These are phyloP conservation scores for Orbilia blumenaviensis DNA, from an alignment of 2,329 filamentous ascomycete genomes.

Conservation along the genomic window DNA sequence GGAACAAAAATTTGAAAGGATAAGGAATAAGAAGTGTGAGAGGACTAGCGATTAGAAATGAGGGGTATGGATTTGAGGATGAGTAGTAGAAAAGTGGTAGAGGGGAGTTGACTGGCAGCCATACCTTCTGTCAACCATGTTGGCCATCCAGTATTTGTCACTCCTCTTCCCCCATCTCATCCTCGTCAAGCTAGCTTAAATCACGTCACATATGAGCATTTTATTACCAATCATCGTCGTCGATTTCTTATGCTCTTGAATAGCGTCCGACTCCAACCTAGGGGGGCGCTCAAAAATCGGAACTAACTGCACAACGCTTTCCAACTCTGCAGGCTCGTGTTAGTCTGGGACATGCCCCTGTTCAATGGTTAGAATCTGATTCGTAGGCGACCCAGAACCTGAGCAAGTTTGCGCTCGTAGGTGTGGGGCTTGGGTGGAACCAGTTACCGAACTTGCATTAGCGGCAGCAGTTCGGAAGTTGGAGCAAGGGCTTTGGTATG, in stretches of 20 bases:
- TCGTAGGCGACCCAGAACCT: slow-evolving; percentile 16
- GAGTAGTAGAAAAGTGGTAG: too few relatives aligned
- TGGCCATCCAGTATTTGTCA: background rate
- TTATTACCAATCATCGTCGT: slow-evolving; percentile 32
- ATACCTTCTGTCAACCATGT: too few relatives aligned
- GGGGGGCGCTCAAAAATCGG: background rate
- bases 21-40: too few relatives aligned
- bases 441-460: slow-evolving; percentile 46
- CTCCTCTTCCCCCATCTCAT: too few relatives aligned
- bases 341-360: slow-evolving; percentile 29
- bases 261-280: background rate
- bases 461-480: slow-evolving; percentile 53
- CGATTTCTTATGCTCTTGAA: background rate
- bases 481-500: background rate
- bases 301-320: slow-evolving; percentile 1
- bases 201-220: slow-evolving; percentile 29
- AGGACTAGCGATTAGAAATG: too few relatives aligned
- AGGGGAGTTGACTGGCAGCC: too few relatives aligned
- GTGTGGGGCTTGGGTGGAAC: slow-evolving; percentile 29
- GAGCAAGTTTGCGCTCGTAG: slow-evolving; percentile 52
- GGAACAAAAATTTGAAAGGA: too few relatives aligned
- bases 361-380: slow-evolving; percentile 16
- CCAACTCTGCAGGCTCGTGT: background rate
- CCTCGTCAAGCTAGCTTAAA: background rate
- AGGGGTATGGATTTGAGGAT: too few relatives aligned